These are phyloP conservation scores for Isatis tinctoria DNA, from an alignment of 345 rosid genomes.

Conservation along the genomic window DNA sequence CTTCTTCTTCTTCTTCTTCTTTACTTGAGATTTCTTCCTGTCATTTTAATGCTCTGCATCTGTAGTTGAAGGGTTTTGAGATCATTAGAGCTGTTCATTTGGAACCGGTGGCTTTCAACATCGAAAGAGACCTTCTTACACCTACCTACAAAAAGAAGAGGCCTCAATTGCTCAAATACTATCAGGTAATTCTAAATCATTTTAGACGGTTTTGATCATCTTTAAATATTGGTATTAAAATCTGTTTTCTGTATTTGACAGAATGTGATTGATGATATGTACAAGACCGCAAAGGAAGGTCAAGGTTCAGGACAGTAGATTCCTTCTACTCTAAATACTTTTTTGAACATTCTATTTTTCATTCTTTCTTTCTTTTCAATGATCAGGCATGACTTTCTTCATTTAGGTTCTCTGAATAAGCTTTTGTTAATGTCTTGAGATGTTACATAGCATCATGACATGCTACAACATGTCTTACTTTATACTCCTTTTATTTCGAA, in stretches of 20 bases:
- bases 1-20: not conserved
- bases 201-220: not conserved
- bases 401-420: not conserved
- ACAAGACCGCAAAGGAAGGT: constrained; percentile 21
- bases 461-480: constrained; percentile 2
- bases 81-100: constrained; percentile 63
- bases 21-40: not conserved
- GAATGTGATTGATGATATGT: constrained; percentile 35
- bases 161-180: constrained; percentile 75
- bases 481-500: not conserved
- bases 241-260: not conserved
- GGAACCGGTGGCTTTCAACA: constrained; percentile 70
- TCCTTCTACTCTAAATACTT: not conserved
- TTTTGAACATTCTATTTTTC: not conserved
- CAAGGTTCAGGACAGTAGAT: constrained; percentile 20
- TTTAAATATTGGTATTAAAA: not conserved
- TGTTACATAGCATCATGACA: constrained; percentile 4
- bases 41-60: not conserved
- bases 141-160: constrained; percentile 93
- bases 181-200: constrained; percentile 43
- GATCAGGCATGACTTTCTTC: not conserved
- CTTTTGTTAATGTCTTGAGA: not conserved
- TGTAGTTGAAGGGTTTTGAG: constrained; percentile 82
- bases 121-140: constrained; percentile 74
- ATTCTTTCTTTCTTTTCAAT: not conserved